Conservation (phyloP, 495 filamentous ascomycete genomes). For the Chaetomium fimeti region DNA sequence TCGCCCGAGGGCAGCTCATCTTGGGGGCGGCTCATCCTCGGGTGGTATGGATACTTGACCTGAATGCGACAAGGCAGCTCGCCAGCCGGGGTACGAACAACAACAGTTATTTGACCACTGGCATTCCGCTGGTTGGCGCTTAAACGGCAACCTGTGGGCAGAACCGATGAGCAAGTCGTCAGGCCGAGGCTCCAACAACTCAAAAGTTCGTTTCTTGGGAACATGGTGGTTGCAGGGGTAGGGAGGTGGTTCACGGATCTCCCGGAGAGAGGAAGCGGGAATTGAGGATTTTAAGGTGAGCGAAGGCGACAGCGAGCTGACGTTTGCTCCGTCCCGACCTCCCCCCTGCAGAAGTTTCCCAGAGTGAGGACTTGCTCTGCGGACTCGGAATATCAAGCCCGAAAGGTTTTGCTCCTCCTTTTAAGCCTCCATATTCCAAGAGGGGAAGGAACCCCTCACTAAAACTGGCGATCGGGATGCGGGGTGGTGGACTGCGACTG, state of each 20-base stretch:
- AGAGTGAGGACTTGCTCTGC: not conserved
- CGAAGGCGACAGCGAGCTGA: conserved; percentile 8
- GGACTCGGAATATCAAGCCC: not conserved
- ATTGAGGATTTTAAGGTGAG: not conserved
- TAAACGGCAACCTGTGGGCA: no score
- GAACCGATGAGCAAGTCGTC: no score
- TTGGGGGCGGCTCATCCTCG: no score
- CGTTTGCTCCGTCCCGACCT: not conserved
- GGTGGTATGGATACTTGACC: no score
- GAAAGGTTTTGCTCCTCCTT: not conserved
- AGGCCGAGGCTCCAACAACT: no score
- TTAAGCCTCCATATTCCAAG: not conserved
- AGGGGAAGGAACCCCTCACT: not conserved
- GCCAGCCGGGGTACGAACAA: no score
- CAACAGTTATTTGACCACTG: no score
- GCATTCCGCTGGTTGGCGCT: no score
- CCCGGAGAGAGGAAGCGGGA: not conserved
- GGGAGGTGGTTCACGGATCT: not conserved
- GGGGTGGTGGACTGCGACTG: not conserved
- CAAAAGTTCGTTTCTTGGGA: no score
- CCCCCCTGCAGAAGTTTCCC: no score
- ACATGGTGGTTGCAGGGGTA: not conserved
- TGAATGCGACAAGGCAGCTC: no score
- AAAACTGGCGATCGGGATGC: not conserved
- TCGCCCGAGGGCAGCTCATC: no score